phyloP scores from a whole-genome alignment of 2,329 filamentous ascomycete species.

The Talaromyces sp. region DNA sequence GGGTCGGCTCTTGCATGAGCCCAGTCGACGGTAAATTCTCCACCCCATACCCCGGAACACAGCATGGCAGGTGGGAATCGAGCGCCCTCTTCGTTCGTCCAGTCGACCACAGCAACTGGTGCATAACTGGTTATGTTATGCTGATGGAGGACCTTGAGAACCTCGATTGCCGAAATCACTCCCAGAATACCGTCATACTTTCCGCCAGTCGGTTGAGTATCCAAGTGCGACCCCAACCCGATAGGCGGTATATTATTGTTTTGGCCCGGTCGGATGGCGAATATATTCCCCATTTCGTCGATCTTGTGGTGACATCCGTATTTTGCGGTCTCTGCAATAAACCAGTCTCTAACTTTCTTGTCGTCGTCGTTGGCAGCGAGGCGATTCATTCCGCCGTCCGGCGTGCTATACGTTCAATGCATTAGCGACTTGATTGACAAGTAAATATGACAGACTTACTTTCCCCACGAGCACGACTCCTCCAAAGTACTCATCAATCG shows the following conservation, averaged over 20 bases:
- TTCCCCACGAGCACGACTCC: slow-evolving; percentile 8
- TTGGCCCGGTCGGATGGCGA: slow-evolving; percentile 17
- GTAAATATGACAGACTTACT: not conserved
- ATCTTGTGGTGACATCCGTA: slow-evolving; percentile 55
- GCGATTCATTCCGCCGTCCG: slow-evolving; percentile 58
- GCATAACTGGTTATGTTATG: slow-evolving; percentile 65
- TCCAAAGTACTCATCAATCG: slow-evolving; percentile 9
- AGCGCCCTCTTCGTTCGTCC: slow-evolving; percentile 67
- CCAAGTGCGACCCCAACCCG: slow-evolving; percentile 19
- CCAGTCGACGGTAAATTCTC: slow-evolving; percentile 55
- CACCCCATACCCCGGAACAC: slow-evolving; percentile 71
- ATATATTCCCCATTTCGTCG: slow-evolving; percentile 53
- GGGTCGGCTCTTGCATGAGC: slow-evolving; percentile 60
- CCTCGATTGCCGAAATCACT: slow-evolving; percentile 69
- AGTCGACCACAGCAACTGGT: slow-evolving; percentile 62
- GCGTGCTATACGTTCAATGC: not conserved
- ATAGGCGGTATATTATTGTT: slow-evolving; percentile 15
- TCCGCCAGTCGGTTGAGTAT: slow-evolving; percentile 23
- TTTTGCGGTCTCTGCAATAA: slow-evolving; percentile 53
- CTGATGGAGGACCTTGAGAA: slow-evolving; percentile 65
- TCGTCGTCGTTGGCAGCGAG: slow-evolving; percentile 64
- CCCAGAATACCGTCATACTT: slow-evolving; percentile 64
- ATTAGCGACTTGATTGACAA: not conserved
- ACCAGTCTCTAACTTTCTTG: slow-evolving; percentile 65
- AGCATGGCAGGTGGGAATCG: slow-evolving; percentile 72